Evolutionary conservation across 2,329 filamentous ascomycete genomes (phyloP).

Genomic region (Botrytis hyacinthi): DNA sequence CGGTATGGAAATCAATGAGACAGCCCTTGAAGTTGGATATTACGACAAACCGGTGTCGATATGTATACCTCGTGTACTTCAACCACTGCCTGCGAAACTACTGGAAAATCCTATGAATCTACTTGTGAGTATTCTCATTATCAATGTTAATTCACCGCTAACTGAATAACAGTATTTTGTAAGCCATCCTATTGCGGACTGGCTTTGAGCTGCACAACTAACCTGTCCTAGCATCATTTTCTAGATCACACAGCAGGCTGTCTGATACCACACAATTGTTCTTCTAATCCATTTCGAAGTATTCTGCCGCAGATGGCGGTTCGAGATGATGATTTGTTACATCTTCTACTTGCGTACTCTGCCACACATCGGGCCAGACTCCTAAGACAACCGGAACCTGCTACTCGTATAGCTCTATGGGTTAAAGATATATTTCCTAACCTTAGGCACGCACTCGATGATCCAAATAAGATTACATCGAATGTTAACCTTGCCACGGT

Average conservation of each 20-base stretch:
- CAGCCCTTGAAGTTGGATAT: slow-evolving; percentile 61
- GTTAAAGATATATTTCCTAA: slow-evolving; percentile 76
- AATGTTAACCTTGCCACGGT: slow-evolving; percentile 75
- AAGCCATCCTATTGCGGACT: slow-evolving; percentile 27
- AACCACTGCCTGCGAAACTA: slow-evolving; percentile 52
- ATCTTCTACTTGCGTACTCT: slow-evolving; percentile 76
- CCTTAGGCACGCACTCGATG: slow-evolving; percentile 63
- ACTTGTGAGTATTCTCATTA: slow-evolving; percentile 42
- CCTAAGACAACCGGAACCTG: slow-evolving; percentile 70
- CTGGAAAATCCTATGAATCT: slow-evolving; percentile 77
- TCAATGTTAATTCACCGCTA: neutral
- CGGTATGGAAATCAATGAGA: slow-evolving; percentile 47
- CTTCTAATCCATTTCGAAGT: slow-evolving; percentile 53
- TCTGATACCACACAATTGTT: slow-evolving; percentile 49
- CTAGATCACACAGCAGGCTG: slow-evolving; percentile 75
- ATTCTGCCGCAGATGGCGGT: slow-evolving; percentile 61
- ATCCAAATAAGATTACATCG: slow-evolving; percentile 61
- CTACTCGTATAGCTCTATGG: slow-evolving; percentile 75
- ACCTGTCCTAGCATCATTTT: slow-evolving; percentile 52
- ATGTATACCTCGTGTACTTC: slow-evolving; percentile 48
- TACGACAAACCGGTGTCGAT: slow-evolving; percentile 69
- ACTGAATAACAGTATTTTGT: slow-evolving; percentile 47
- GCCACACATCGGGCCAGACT: slow-evolving; percentile 79
- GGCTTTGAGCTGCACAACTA: slow-evolving; percentile 15
- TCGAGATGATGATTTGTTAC: slow-evolving; percentile 67